These are phyloP conservation scores for Immersiella caudata DNA, from an alignment of 495 filamentous ascomycete species.

Conservation along the genomic window DNA sequence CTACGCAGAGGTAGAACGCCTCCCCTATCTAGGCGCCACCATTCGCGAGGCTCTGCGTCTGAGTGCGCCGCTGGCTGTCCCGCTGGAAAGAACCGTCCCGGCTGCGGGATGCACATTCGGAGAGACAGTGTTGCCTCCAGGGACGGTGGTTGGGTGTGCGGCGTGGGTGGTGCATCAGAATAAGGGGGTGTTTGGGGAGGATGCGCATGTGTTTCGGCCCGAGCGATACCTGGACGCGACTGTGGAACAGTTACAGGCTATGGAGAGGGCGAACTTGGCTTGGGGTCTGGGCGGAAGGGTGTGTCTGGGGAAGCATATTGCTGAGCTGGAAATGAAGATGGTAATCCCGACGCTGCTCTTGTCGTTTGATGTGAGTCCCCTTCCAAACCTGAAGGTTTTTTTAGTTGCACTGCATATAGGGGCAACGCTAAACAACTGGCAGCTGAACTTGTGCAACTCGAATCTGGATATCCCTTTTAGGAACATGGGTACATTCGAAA, in stretches of 20 bases:
- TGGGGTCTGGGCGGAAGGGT: conserved; percentile 64
- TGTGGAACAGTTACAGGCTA: conserved; percentile 40
- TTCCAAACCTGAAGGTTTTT: too few relatives aligned
- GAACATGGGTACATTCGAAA: conserved; percentile 11
- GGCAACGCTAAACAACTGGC: neutral
- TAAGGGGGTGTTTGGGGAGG: conserved; percentile 53
- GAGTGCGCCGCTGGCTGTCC: conserved; percentile 52
- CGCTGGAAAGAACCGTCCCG: conserved; percentile 60
- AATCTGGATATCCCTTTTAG: neutral
- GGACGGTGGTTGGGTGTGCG: conserved; percentile 36
- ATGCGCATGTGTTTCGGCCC: conserved; percentile 56
- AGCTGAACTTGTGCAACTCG: conserved; percentile 5
- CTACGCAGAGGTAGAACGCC: conserved; percentile 25
- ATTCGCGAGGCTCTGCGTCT: conserved; percentile 63
- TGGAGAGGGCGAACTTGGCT: conserved; percentile 47
- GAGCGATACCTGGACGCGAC: conserved; percentile 56
- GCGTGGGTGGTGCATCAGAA: conserved; percentile 52
- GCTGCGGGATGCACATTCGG: conserved; percentile 53
- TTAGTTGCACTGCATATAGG: too few relatives aligned
- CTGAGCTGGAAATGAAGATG: conserved; percentile 65
- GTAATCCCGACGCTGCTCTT: conserved; percentile 61
- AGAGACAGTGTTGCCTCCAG: conserved; percentile 55
- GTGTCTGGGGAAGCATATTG: conserved; percentile 68
- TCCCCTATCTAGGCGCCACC: conserved; percentile 63
- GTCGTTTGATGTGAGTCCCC: conserved; percentile 31